Evolutionary conservation across 441 rosid genomes (phyloP), one percentile per base, ranked within the genome.

Genomic region (Viola pubescens): DNA sequence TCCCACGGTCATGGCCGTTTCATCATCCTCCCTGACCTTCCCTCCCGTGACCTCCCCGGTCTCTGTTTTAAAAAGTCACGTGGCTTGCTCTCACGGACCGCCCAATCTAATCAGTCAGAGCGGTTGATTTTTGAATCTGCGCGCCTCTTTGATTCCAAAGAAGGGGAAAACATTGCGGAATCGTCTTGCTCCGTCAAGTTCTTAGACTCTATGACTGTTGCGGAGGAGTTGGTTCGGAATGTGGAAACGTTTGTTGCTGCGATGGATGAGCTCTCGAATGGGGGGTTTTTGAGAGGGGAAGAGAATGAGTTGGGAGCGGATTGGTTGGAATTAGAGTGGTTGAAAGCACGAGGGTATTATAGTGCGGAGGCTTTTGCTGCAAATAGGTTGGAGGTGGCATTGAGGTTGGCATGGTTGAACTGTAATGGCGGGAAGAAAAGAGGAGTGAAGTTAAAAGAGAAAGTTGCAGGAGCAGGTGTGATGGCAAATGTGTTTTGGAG

Each of bases 361-460:
- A 83, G 81, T 64, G 54, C 89, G 43, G 96, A 82, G 78, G 95
- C 88, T 50, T 94, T 88, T 75, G 71, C 89, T 43, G 98, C 82
- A 4, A 94, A 88, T 69, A 77, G 89, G 74, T 73, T 94, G 58
- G 98, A 94, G 79, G 88, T 89, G 60, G 82, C 88, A 13, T 61
- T 94, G 85, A 89, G 98, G 74, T 58, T 94, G 64, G 92, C 96
- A 19, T 94, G 98, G 98, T 46, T 89, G 75, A 89, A 79, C 67
- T 75, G 76, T 70, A 71, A 64, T 67, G 74, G 65, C 69, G 88
- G 81, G 44, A 94, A 79, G 80, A 86, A 76, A 73, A 72, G 85
- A 79, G 91, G 97, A 59, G 79, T 81, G 71, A 89, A 83, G 72
- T 65, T 94, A 76, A 94, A 85, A 71, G 95, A 94, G 75, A 94